Evolutionary conservation across 2,329 filamentous ascomycete genomes (phyloP).

Genomic region (Metarhizium sp.): DNA sequence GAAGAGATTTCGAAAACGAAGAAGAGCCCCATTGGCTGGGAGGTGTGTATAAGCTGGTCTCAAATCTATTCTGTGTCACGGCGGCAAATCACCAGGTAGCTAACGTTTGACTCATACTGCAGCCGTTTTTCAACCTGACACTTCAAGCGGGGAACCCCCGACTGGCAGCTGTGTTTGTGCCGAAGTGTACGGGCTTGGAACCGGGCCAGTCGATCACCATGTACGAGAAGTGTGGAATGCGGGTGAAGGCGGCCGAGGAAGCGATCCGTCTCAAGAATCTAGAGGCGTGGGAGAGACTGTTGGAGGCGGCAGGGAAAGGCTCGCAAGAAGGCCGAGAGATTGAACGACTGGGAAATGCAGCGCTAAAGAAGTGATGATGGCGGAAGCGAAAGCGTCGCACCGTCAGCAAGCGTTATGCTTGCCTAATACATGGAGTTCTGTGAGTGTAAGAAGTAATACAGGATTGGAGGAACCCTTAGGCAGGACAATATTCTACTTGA

Average conservation of each 20-base stretch:
- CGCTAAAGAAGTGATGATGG: conserved; percentile 35
- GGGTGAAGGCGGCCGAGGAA: conserved; percentile 84
- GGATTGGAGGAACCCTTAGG: no score
- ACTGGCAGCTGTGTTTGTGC: conserved; percentile 72
- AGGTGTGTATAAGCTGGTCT: conserved; percentile 45
- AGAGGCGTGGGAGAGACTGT: conserved; percentile 62
- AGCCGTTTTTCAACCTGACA: conserved; percentile 88
- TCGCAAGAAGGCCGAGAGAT: conserved; percentile 66
- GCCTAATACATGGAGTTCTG: no score
- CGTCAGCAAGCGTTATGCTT: no score
- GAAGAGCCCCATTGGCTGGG: conserved; percentile 94
- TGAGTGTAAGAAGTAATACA: no score
- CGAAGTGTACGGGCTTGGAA: conserved; percentile 70
- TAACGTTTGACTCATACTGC: background rate
- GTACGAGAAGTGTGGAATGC: conserved; percentile 94
- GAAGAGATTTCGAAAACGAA: conserved; percentile 72
- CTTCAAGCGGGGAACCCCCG: conserved; percentile 84
- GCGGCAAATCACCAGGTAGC: background rate
- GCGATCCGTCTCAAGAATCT: conserved; percentile 74
- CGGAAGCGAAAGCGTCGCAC: background rate
- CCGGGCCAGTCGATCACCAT: conserved; percentile 69
- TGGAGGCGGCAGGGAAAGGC: conserved; percentile 62
- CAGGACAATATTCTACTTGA: no score
- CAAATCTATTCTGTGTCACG: background rate
- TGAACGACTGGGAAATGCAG: conserved; percentile 61